These are phyloP conservation scores for Spongospora subterranea DNA, from an alignment of 208 protist genomes.

Conservation along the genomic window DNA sequence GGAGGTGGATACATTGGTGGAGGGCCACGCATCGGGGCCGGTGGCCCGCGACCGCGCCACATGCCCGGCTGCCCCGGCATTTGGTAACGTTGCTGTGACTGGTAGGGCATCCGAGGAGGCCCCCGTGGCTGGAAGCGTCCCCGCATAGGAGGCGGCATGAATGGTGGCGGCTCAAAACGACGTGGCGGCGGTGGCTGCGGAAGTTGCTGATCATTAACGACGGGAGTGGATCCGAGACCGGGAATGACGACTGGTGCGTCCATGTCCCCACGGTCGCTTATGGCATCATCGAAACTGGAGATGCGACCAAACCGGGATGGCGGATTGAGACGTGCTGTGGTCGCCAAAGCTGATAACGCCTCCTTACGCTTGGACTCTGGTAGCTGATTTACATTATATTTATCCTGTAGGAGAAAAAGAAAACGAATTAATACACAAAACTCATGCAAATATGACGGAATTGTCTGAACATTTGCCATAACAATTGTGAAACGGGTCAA, in stretches of 20 bases:
- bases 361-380: constrained; percentile 1
- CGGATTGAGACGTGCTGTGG: neutral
- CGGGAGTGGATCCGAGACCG: constrained; percentile 15
- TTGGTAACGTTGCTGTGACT: too few species aligned
- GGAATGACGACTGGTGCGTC: neutral
- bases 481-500: neutral
- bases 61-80: too few species aligned
- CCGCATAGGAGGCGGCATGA: too few species aligned
- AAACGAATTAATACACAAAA: neutral
- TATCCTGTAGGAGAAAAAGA: constrained; percentile 1
- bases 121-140: too few species aligned
- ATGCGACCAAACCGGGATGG: neutral
- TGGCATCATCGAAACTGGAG: neutral
- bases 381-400: constrained; percentile 53
- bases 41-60: too few species aligned
- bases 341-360: neutral
- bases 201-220: too few species aligned
- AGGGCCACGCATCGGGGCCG: too few species aligned
- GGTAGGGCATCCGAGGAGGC: too few species aligned
- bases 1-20: too few species aligned
- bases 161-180: too few species aligned
- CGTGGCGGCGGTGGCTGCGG: too few species aligned
- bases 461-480: neutral
- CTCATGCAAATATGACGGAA: neutral
- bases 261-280: neutral